Base-by-base conservation (phyloP, 768 basidiomycete species). In the Termitomyces sp. region DNA sequence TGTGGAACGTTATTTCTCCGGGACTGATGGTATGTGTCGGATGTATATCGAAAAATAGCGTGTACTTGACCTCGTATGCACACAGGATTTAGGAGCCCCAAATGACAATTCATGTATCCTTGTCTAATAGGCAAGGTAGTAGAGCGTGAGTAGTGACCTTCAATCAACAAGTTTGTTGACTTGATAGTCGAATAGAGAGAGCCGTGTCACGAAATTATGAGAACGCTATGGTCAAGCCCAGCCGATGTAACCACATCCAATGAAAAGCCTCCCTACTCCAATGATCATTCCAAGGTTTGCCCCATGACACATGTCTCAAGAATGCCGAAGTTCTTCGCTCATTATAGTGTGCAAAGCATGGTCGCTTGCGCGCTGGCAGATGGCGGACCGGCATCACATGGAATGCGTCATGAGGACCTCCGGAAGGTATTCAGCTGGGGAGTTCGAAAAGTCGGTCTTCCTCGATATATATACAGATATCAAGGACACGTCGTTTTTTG, bases 301-400 rank as follows among this genome's bases (percentile, higher is more conserved):
- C 20, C 13, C 44, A 56, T 41, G 53, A 48, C 55, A 28, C n/a
- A 33, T 38, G 46, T 28, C 28, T 5, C n/a, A 26, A 18, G 33
- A 28, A 38, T 48, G 7, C 16, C 26, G 20, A 56, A 44, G 54
- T 55, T 55, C 55, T 56, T 56, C 33, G 26, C 30, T 56, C 43
- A 56, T 48, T 56, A 48, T 56, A 28, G 44, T 33, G 2, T 26
- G 23, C 23, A 26, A 46, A 46, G 8, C 36, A 38, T 38, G 44
- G 20, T 23, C 18, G 26, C 46, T 38, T 36, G 16, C 35, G 7
- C n/a, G 9, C n/a, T 43, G n/a, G 16, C 20, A 46, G 35, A 33
- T 3, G 23, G 38, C 56, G 56, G 56, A 41, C 57, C 57, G 57
- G 50, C 18, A 52, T 53, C 57, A 53, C 57, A 58, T 58, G 51